Conservation (phyloP, 2,329 filamentous ascomycete genomes). For the Colletotrichum tabaci region DNA sequence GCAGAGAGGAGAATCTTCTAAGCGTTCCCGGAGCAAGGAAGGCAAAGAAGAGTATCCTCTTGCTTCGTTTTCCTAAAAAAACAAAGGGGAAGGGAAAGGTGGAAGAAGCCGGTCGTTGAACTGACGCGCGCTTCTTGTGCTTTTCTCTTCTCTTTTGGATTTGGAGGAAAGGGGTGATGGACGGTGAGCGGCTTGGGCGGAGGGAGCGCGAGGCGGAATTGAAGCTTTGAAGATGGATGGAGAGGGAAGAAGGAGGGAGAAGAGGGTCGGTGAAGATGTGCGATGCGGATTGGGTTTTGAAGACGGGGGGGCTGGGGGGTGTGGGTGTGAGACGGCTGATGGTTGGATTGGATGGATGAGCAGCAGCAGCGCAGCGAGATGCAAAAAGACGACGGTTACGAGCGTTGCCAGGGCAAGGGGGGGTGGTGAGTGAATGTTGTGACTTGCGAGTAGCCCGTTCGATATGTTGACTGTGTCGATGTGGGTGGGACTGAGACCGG, state of each 20-base stretch:
- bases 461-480: conserved; percentile 42
- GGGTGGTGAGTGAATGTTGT: neutral
- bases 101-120: conserved; percentile 49
- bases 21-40: conserved; percentile 69
- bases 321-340: conserved; percentile 19
- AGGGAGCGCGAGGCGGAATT: conserved; percentile 31
- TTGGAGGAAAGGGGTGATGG: conserved; percentile 35
- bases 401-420: conserved; percentile 43
- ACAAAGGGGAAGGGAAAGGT: conserved; percentile 64
- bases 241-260: conserved; percentile 43
- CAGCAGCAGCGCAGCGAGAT: conserved; percentile 9
- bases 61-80: conserved; percentile 72
- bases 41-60: conserved; percentile 80
- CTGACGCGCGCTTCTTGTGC: conserved; percentile 43
- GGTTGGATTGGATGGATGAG: conserved; percentile 39
- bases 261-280: conserved; percentile 41
- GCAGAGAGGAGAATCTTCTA: conserved; percentile 75
- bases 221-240: conserved; percentile 42
- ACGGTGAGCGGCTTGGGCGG: conserved; percentile 12
- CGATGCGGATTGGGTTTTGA: conserved; percentile 46
- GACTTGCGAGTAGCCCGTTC: conserved; percentile 29
- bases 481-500: conserved; percentile 26
- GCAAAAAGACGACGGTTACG: conserved; percentile 36
- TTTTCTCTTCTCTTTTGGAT: conserved; percentile 43
- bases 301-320: conserved; percentile 43